Evolutionary conservation across 2,329 filamentous ascomycete species (phyloP).

Genomic region (Tolypocladium sp.): DNA sequence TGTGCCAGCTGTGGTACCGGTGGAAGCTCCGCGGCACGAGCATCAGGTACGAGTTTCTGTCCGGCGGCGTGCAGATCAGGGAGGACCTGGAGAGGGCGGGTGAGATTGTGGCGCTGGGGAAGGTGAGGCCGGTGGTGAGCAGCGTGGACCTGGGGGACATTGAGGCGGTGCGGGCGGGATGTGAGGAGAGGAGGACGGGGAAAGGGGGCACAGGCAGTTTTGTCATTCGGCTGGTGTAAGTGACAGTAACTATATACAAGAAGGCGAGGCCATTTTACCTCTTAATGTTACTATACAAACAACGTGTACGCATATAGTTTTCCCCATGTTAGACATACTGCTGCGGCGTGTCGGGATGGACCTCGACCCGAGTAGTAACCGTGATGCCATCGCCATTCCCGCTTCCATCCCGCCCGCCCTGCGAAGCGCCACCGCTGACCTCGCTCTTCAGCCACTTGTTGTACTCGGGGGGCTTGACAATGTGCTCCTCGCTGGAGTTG

Average conservation of each 20-base stretch:
- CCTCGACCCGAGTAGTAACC: neutral
- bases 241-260: neutral
- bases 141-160: constrained; percentile 32
- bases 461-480: constrained; percentile 9
- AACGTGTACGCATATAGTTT: neutral
- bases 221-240: constrained; percentile 11
- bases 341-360: neutral
- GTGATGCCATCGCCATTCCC: neutral
- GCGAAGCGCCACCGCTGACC: neutral
- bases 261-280: neutral
- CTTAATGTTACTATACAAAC: neutral
- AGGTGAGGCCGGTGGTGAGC: constrained; percentile 32
- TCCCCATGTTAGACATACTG: neutral
- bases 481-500: constrained; percentile 22
- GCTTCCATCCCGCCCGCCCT: too few species aligned
- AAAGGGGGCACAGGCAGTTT: constrained; percentile 19
- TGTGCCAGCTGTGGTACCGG: constrained; percentile 29
- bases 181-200: constrained; percentile 22
- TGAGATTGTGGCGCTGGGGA: constrained; percentile 29
- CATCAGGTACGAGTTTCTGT: constrained; percentile 34
- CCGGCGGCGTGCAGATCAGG: constrained; percentile 28
- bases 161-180: constrained; percentile 29
- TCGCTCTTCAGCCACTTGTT: constrained; percentile 1
- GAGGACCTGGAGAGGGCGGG: constrained; percentile 33
- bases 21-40: constrained; percentile 34